Conservation (phyloP, 805 yeast species). For the Candida arabinofermentans region DNA sequence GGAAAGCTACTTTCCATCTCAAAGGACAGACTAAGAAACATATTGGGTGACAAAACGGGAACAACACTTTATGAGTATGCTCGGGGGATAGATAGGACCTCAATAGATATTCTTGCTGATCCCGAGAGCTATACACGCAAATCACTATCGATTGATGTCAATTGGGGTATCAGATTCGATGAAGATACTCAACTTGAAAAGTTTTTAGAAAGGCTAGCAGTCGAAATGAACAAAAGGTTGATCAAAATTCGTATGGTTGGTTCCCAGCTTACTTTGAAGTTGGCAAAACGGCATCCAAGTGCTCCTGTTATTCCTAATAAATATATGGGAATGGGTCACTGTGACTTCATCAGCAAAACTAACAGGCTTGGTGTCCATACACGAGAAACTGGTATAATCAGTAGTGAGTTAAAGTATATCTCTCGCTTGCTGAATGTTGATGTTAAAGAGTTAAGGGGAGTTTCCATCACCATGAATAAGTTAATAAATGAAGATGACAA, state of each 20-base stretch:
- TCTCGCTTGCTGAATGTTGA: constrained; percentile 49
- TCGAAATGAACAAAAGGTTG: constrained; percentile 57
- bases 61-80: constrained; percentile 53
- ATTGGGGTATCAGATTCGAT: constrained; percentile 84
- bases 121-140: constrained; percentile 58
- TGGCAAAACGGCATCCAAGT: constrained; percentile 57
- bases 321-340: constrained; percentile 78
- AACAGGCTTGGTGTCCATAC: constrained; percentile 59
- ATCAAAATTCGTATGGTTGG: constrained; percentile 45
- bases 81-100: constrained; percentile 64
- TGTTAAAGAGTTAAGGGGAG: constrained; percentile 69
- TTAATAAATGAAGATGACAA: constrained; percentile 37
- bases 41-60: constrained; percentile 72
- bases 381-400: constrained; percentile 54
- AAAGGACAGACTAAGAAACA: constrained; percentile 33
- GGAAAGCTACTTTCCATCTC: constrained; percentile 35
- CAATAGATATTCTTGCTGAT: constrained; percentile 46
- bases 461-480: constrained; percentile 65
- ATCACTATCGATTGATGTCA: constrained; percentile 81
- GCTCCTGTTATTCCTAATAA: constrained; percentile 80
- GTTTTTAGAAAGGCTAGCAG: constrained; percentile 55
- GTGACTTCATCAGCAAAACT: constrained; percentile 60
- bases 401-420: constrained; percentile 54
- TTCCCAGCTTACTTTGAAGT: constrained; percentile 55
- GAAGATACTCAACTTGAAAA: constrained; percentile 54